Evolutionary conservation across 2,329 filamentous ascomycete species (phyloP), one percentile per base, ranked within the genome.

Genomic region (Drechmeria coniospora): DNA sequence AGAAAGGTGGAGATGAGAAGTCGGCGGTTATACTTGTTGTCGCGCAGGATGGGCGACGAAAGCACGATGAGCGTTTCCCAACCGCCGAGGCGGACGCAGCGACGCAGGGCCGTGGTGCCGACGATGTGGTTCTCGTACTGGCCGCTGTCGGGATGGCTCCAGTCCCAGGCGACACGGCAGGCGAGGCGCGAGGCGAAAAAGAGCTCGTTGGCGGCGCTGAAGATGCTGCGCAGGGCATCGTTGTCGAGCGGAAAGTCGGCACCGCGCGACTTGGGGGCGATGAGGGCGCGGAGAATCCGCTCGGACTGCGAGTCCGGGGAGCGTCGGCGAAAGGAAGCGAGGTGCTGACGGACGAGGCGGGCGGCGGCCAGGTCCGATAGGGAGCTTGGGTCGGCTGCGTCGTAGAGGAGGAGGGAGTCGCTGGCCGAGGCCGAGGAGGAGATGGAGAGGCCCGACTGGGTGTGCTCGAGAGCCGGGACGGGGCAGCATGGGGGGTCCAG

Each of bases 1-100:
- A 78, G 42, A 36, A 78, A 75, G 0, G 72, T 73, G 6, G 67
- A 69, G 26, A 77, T 72, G 30, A 77, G 57, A 11, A 77, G 54
- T 6, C 68, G 57, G 5, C 71, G 53, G 43, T 70, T 72, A 45
- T 71, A 77, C 26, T 54, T 57, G 10, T 49, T 56, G 36, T 66
- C 57, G 21, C 53, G 55, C n/a, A 76, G 56, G 10, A 76, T 70
- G 1, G 68, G 63, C 2, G 59, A 57, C 4, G 70, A 75, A 9
- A 77, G 51, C 4, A 73, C 62, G 27, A 78, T 72, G 15, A 74
- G 53, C 2, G 71, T 74, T 46, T 77, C 72, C 40, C 64, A 73
- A 8, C 69, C 70, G 15, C 60, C 57, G 2, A 50, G 42, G 17
- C 46, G 43, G 10, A 55, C 50, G 12, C 55, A 57, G 21, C 52